Evolutionary conservation across 2,329 filamentous ascomycete genomes (phyloP).

Genomic region (Corniculantispora saksenae): DNA sequence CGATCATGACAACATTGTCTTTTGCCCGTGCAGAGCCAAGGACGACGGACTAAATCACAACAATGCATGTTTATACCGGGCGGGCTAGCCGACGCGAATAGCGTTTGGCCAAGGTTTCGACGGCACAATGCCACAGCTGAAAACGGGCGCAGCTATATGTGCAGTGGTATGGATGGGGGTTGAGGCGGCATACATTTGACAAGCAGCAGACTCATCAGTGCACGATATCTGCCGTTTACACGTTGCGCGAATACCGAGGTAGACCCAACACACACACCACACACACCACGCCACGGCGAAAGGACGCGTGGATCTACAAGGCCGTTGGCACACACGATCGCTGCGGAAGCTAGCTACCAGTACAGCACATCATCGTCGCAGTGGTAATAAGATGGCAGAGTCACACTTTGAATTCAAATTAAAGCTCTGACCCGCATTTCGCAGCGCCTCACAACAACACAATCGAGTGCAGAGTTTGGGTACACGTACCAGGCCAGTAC

Average conservation of each 20-base stretch:
- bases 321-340: not conserved
- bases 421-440: not conserved
- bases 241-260: not conserved
- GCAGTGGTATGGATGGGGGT: not conserved
- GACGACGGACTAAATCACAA: not conserved
- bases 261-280: not conserved
- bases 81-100: not conserved
- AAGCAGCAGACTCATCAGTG: not conserved
- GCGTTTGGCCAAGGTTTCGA: conserved; percentile 11
- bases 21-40: not conserved
- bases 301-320: not conserved
- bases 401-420: not conserved
- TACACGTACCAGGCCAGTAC: not conserved
- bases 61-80: not conserved
- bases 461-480: not conserved
- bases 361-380: too few relatives aligned
- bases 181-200: too few relatives aligned
- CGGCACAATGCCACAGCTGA: not conserved
- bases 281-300: not conserved
- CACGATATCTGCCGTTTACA: not conserved
- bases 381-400: not conserved
- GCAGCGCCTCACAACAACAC: not conserved
- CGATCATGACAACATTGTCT: too few relatives aligned
- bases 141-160: not conserved
- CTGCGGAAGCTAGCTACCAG: too few relatives aligned